Base-by-base conservation (phyloP, 2,329 filamentous ascomycete genomes). In the Leptographium wingfieldii region DNA sequence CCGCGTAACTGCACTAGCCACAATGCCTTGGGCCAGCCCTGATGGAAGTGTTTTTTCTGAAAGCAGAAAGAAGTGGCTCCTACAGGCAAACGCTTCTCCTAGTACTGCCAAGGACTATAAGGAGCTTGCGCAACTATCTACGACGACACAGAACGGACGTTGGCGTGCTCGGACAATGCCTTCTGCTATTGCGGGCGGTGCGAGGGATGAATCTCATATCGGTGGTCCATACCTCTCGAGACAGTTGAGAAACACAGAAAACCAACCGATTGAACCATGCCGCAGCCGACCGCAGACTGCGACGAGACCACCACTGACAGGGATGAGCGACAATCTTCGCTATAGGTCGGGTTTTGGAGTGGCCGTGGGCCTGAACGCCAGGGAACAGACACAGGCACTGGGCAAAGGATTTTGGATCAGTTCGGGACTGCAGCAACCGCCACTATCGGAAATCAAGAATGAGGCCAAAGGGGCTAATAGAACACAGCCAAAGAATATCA, bases 361-460 rank as follows among this genome's bases (percentile, higher is more conserved):
- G n/a, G 46, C 7, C n/a, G 9, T 11, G 22, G 10, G 46, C 43
- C 12, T 49, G n/a, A 11, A 49, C n/a, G 12, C 16, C 16, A 22
- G n/a, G n/a, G 25, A 25, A n/a, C 25, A 35, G 9, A 35, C 33
- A 10, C 33, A 7, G 33, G 33, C 9, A 2, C 10, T 35, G 33
- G 33, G 33, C 33, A 35, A 35, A 9, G 33, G 33, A 9, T 35
- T 35, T 9, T 35, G 33, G 33, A 35, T 35, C 33, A 10, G 33
- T 35, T 35, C 33, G 33, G 33, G 22, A 22, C 12, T 22, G 38
- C 9, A 7, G 19, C 49, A 48, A 40, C 54, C 58, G 55, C 61
- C 60, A 12, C 56, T 62, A 2, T 60, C 59, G 2, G 59, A 64
- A 22, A 63, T 60, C 40, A 62, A 59, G 35, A 64, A 63, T 19